Percentiles rank a stretch among this genome's conserved stretches.
Conservation (phyloP, 2,329 filamentous ascomycete species). For the Aspergillus transmontanensis region DNA sequence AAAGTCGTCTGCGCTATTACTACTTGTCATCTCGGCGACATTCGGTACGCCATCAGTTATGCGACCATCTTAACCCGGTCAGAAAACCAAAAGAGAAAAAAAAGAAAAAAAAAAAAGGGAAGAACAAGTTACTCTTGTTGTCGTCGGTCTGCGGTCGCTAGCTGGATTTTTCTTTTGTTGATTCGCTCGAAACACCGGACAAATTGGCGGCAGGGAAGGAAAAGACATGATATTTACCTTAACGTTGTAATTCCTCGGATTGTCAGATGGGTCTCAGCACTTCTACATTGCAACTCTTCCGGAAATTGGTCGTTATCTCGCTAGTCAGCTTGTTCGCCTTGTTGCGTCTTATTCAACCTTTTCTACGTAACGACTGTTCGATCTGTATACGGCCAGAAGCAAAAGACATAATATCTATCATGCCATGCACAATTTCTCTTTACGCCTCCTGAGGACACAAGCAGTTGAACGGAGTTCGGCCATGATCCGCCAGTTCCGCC, state of each 20-base stretch:
- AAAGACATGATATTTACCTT: conserved; percentile 31
- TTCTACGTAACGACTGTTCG: conserved; percentile 45
- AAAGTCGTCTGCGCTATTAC: conserved; percentile 39
- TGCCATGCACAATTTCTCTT: conserved; percentile 18
- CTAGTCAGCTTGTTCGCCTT: conserved; percentile 45
- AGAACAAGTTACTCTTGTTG: conserved; percentile 29
- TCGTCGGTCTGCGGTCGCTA: conserved; percentile 40
- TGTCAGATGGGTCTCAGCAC: conserved; percentile 46
- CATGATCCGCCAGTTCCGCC: conserved; percentile 22
- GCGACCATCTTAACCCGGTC: conserved; percentile 35
- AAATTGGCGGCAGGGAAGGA: conserved; percentile 45
- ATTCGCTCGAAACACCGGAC: conserved; percentile 42
- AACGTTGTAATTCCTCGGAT: conserved; percentile 50
- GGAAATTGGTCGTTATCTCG: conserved; percentile 42
- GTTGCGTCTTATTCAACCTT: conserved; percentile 37
- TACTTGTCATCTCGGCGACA: conserved; percentile 38
- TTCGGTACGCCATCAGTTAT: conserved; percentile 37
- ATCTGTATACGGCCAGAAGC: conserved; percentile 40
- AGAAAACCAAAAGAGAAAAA: conserved; percentile 9
- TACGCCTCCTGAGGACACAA: conserved; percentile 12
- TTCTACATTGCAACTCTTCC: conserved; percentile 39
- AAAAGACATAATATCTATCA: conserved; percentile 20
- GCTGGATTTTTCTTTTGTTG: conserved; percentile 43
- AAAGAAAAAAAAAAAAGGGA: conserved; percentile 9
- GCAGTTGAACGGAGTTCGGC: conserved; percentile 20